Base-by-base conservation (phyloP, 2,329 filamentous ascomycete genomes). In the Endoconidiophora polonica region DNA sequence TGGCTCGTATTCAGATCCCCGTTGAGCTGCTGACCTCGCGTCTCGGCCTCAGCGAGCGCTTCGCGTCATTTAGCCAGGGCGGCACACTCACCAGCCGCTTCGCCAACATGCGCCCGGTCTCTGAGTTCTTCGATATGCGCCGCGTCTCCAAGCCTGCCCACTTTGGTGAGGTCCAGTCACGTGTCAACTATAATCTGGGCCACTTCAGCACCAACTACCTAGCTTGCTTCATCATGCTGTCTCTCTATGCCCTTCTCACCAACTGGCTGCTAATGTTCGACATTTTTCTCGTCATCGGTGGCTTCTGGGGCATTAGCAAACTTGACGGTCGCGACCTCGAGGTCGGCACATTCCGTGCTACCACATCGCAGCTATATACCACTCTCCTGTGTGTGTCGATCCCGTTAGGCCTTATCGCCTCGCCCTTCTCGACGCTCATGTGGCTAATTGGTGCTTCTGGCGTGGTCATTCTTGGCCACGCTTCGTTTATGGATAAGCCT, bases 191-290 rank as follows among this genome's bases (percentile, higher is more conserved):
- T 80, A 98, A 98, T 68, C 70, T 98, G 57, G 79, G 83, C 65
- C 83, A 96, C 72, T 98, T 94, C 74, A 93, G 87, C 55, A 95
- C 86, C 81, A 98, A 98, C 73, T 98, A 98, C 76, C 83, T 84
- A 58, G 82, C 84, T 56, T 77, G 96, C 59, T 94, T 96, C 64
- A 73, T 84, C 59, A 93, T 98, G 81, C 81, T 98, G 62, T 86
- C 83, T 72, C 82, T 98, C 68, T 98, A 98, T 73, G 85, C 85
- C 61, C 70, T 98, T 60, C 74, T 98, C 61, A 91, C 86, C 59
- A 96, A 95, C 69, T 72, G 78, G 61, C 68, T 80, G 43, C 75
- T 98, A 48, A 78, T 95, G 54, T 95, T 96, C 64, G 87, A 93
- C 67, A 94, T 98, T 63, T 67, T 93, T 61, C 75, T 98, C 48